phyloP scores from a whole-genome alignment of 2,329 filamentous ascomycete species.

The Colletotrichum noveboracense region DNA sequence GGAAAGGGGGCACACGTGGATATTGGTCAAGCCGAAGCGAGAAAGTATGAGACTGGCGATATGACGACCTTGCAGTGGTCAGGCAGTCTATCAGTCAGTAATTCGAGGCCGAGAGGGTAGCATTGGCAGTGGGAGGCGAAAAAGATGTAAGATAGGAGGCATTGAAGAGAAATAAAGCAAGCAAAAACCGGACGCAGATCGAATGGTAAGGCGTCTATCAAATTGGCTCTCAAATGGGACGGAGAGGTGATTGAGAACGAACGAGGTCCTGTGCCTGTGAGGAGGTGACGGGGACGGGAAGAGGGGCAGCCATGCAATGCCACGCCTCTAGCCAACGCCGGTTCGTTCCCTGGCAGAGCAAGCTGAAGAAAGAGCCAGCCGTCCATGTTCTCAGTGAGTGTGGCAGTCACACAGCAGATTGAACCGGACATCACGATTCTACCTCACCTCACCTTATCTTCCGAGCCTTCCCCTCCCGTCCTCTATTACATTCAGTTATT shows the following conservation, averaged over 20 bases:
- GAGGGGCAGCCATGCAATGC: not conserved
- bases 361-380: not conserved
- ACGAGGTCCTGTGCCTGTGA: not conserved
- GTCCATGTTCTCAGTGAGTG: not conserved
- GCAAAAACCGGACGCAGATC: not conserved
- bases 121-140: not conserved
- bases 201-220: not conserved
- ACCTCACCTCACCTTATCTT: not conserved
- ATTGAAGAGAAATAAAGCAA: not conserved
- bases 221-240: not conserved
- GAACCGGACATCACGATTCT: not conserved
- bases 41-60: not conserved
- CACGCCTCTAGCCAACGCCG: not conserved
- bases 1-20: constrained; percentile 7
- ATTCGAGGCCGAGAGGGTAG: not conserved
- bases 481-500: not conserved
- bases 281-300: not conserved
- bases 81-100: not conserved
- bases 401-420: not conserved
- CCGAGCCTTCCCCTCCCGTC: not conserved
- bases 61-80: not conserved
- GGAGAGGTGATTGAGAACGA: not conserved
- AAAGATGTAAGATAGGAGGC: not conserved
- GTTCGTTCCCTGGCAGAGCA: not conserved
- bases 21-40: not conserved